Conservation (phyloP, 306 rosid genomes). For the Herpetospermum pedunculosum region DNA sequence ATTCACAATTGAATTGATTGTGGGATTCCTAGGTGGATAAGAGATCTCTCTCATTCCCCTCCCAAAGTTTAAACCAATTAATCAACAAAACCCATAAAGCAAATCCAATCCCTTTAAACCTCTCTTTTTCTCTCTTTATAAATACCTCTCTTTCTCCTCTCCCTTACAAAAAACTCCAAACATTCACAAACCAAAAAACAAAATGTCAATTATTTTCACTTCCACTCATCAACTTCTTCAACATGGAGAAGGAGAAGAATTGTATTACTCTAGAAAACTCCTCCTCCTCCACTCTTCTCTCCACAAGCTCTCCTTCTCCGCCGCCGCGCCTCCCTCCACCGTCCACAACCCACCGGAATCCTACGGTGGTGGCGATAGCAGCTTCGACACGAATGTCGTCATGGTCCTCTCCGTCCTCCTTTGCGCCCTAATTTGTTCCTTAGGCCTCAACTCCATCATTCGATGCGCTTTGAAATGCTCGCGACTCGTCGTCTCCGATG, state of each 20-base stretch:
- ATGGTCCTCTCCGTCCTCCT: conserved; percentile 91
- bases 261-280: conserved; percentile 48
- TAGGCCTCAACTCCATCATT: conserved; percentile 72
- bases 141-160: neutral
- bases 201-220: conserved; percentile 32
- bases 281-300: conserved; percentile 38
- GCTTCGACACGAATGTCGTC: conserved; percentile 72
- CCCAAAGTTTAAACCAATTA: neutral
- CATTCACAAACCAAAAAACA: neutral
- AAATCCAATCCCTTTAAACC: neutral
- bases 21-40: neutral
- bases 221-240: conserved; percentile 18
- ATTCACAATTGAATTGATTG: neutral
- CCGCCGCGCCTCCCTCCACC: conserved; percentile 20
- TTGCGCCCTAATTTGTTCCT: conserved; percentile 75
- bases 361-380: conserved; percentile 29
- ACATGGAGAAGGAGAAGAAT: neutral
- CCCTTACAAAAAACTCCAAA: neutral
- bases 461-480: conserved; percentile 74
- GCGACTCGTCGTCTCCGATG: conserved; percentile 20
- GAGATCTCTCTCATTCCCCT: neutral
- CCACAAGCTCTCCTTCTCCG: conserved; percentile 6
- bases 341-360: conserved; percentile 24
- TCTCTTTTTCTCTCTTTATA: neutral
- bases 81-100: neutral